Conservation (phyloP, 208 protist species). For the Crithidia acanthocephali region DNA sequence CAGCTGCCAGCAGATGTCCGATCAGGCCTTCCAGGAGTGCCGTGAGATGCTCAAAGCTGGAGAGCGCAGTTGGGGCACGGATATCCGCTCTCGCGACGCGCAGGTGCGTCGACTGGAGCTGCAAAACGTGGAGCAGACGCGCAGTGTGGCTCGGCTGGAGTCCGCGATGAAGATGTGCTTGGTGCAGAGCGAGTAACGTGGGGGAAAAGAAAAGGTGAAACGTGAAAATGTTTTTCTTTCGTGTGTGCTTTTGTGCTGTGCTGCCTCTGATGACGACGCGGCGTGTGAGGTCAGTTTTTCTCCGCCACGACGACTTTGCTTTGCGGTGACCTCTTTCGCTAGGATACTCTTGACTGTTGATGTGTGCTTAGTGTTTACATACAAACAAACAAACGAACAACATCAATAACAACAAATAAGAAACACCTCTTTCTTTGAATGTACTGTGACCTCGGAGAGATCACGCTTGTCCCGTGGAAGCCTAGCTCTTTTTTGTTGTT, state of each 20-base stretch:
- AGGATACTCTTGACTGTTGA: no score
- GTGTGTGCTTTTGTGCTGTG: not conserved
- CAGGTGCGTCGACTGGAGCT: constrained; percentile 82
- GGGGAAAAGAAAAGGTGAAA: not conserved
- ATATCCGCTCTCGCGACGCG: constrained; percentile 72
- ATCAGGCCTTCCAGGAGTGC: constrained; percentile 66
- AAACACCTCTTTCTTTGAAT: no score
- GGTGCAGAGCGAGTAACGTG: constrained; percentile 28
- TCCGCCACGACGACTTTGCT: no score
- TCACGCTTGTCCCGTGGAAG: no score
- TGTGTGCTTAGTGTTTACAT: no score
- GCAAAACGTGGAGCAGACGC: constrained; percentile 90
- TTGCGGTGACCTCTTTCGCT: no score
- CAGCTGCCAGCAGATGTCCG: constrained; percentile 53
- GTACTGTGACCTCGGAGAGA: not conserved
- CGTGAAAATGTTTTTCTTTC: not conserved
- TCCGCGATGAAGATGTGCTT: constrained; percentile 85
- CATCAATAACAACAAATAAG: no score
- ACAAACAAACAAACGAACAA: no score
- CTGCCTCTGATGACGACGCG: no score
- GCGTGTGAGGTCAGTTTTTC: not conserved
- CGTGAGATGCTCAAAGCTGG: constrained; percentile 67
- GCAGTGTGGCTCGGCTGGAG: constrained; percentile 80
- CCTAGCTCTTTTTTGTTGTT: no score
- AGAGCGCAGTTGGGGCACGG: constrained; percentile 65